Percentiles rank a stretch among this genome's conserved stretches.
phyloP scores from a whole-genome alignment of 345 rosid genomes.

The Populus alba region DNA sequence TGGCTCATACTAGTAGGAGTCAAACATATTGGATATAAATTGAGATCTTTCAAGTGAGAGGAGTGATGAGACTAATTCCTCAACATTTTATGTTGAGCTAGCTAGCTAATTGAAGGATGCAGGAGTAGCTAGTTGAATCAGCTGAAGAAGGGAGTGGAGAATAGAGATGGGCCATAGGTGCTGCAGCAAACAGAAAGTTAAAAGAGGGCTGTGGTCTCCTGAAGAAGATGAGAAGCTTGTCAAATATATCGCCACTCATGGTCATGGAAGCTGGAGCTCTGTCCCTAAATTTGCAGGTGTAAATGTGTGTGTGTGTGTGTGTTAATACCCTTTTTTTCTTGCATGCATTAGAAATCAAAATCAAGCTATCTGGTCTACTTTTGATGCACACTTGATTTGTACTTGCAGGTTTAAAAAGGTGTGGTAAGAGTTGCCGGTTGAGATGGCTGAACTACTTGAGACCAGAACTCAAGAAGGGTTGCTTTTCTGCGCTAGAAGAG shows the following conservation, averaged over 20 bases:
- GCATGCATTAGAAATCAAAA: not conserved
- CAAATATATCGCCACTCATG: slow-evolving; percentile 53
- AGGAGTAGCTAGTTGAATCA: not conserved
- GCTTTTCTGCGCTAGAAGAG: slow-evolving; percentile 21
- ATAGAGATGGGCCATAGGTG: slow-evolving; percentile 58
- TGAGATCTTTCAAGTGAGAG: not conserved
- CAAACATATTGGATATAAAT: not conserved
- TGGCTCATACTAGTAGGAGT: not conserved
- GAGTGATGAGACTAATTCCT: not conserved
- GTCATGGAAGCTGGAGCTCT: slow-evolving; percentile 81
- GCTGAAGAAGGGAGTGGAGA: not conserved
- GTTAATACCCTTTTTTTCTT: not conserved
- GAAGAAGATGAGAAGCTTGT: slow-evolving; percentile 72
- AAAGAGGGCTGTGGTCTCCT: slow-evolving; percentile 77
- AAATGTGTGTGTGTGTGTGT: not conserved
- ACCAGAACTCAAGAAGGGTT: slow-evolving; percentile 27
- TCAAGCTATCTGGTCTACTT: not conserved
- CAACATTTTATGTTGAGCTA: not conserved
- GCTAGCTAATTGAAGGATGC: not conserved
- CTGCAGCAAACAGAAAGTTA: slow-evolving; percentile 69
- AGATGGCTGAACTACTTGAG: slow-evolving; percentile 28
- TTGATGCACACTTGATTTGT: not conserved
- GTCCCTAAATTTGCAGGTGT: slow-evolving; percentile 66
- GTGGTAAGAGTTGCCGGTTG: slow-evolving; percentile 27
- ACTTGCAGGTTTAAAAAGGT: slow-evolving; percentile 22